A percentile compares a stretch with the other conserved stretches of the same genome.
These are phyloP conservation scores for Gnomoniopsis sp. DNA, from an alignment of 2,329 filamentous ascomycete species.

Conservation along the genomic window DNA sequence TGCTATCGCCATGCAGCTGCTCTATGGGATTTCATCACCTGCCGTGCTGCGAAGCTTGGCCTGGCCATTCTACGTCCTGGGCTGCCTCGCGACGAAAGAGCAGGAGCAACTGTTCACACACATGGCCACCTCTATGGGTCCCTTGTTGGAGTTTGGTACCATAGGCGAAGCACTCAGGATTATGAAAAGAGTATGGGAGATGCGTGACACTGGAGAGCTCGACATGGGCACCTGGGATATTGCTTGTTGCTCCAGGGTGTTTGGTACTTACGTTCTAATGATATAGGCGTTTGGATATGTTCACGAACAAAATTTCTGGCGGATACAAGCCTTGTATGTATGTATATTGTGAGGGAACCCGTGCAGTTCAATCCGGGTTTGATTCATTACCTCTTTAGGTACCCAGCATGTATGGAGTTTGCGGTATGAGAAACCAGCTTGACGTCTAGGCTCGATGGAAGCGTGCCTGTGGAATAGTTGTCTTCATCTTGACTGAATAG, in stretches of 20 bases:
- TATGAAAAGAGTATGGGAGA: constrained; percentile 24
- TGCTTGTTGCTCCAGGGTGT: constrained; percentile 23
- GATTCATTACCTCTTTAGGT: no score
- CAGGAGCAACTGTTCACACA: constrained; percentile 23
- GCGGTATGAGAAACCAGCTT: no score
- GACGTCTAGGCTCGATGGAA: no score
- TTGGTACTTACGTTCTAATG: constrained; percentile 18
- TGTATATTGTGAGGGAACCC: no score
- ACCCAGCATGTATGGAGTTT: no score
- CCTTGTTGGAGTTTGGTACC: constrained; percentile 25
- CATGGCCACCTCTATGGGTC: constrained; percentile 22
- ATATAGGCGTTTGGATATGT: neutral
- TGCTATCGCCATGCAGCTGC: constrained; percentile 19
- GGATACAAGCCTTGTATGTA: no score
- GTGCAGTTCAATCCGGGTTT: no score
- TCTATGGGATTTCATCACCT: constrained; percentile 20
- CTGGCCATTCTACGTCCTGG: constrained; percentile 28
- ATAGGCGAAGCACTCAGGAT: constrained; percentile 22
- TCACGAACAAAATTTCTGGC: neutral
- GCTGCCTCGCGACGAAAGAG: constrained; percentile 23
- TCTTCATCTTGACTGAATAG: no score
- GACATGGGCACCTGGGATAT: constrained; percentile 24
- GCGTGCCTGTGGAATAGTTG: no score
- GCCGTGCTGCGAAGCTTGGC: constrained; percentile 24
- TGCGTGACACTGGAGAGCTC: constrained; percentile 13